Base-by-base conservation (phyloP, 225 moss, liverwort and hornwort species). In the Marchantia paleacea region DNA sequence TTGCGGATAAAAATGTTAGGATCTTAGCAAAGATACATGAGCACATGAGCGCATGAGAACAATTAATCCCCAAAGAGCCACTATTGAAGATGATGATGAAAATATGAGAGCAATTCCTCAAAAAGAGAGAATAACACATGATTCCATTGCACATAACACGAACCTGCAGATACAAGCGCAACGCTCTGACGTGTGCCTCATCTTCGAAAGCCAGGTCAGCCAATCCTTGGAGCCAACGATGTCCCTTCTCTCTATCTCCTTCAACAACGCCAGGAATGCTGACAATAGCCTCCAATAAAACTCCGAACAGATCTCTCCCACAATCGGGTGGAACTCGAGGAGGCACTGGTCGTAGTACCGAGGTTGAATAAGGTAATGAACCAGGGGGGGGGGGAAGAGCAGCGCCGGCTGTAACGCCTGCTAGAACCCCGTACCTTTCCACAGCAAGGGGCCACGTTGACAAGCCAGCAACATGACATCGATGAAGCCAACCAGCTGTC, bases 171-270 rank as follows among this genome's bases (percentile, higher is more conserved):
- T 95, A 99, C 39, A 99, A 89, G 24, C 93, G 95, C 52, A 99
- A 86, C 26, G 99, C 89, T 85, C 92, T 99, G 65, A 95, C 93
- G 75, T 94, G 87, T 20, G 86, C 89, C 55, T 99, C 95, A 28
- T 95, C 94, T 87, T 99, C 99, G 77, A 84, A 99, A 12, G 99
- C 99, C 72, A 99, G 85, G 84, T 99, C 99, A 70, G 95, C 99
- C 75, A 99, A 87, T 62, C 95, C 99, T 80, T 95, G 99, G 80
- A 99, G 84, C 99, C 99, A 99, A 55, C 95, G 90, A 82, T 99
- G 90, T 13, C 99, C 99, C 67, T 92, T 95, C 72, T 91, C 94
- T 84, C 90, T 85, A 75, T 95, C 99, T 79, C 87, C 90, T 83
- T 95, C 94, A 69, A 94, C 82, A 28, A 89, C 91, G 69, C 93